phyloP scores from a whole-genome alignment of 768 basidiomycete genomes.

The Suillus discolor region DNA sequence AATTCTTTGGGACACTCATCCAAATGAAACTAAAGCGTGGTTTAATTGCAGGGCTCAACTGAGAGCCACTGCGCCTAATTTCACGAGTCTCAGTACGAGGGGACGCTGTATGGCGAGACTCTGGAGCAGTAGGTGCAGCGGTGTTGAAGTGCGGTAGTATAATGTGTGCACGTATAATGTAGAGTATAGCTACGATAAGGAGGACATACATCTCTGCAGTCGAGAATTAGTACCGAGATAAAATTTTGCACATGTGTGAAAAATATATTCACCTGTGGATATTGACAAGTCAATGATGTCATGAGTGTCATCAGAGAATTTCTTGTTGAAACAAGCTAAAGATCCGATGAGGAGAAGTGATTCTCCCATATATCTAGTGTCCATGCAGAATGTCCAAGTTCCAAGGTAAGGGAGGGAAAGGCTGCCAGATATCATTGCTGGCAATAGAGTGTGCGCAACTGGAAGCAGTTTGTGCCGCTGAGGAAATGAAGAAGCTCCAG shows the following conservation, averaged over 20 bases:
- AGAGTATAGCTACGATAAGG: slow-evolving; percentile 54
- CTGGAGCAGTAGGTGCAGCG: slow-evolving; percentile 18
- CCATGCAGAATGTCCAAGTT: slow-evolving; percentile 55
- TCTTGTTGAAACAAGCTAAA: slow-evolving; percentile 55
- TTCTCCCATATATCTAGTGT: slow-evolving; percentile 65
- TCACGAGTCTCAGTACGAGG: slow-evolving; percentile 55
- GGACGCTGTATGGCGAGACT: slow-evolving; percentile 30
- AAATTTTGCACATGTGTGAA: neutral
- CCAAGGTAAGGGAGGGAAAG: slow-evolving; percentile 46
- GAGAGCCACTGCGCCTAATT: slow-evolving; percentile 37
- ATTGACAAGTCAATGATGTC: slow-evolving; percentile 43
- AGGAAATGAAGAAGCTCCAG: slow-evolving; percentile 43
- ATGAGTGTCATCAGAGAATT: slow-evolving; percentile 25
- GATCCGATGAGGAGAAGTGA: slow-evolving; percentile 65
- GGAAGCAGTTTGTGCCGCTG: slow-evolving; percentile 40
- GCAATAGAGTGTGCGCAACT: slow-evolving; percentile 43
- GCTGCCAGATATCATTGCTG: slow-evolving; percentile 47
- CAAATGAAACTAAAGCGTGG: slow-evolving; percentile 72
- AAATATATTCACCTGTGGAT: slow-evolving; percentile 47
- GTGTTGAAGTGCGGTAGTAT: slow-evolving; percentile 37
- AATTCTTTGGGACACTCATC: slow-evolving; percentile 92
- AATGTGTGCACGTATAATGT: slow-evolving; percentile 64
- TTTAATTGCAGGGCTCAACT: slow-evolving; percentile 37
- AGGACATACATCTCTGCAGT: slow-evolving; percentile 60
- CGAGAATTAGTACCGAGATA: slow-evolving; percentile 10